Base-by-base conservation (phyloP, 352 stramenopile species). In the Pythium monospermum region DNA sequence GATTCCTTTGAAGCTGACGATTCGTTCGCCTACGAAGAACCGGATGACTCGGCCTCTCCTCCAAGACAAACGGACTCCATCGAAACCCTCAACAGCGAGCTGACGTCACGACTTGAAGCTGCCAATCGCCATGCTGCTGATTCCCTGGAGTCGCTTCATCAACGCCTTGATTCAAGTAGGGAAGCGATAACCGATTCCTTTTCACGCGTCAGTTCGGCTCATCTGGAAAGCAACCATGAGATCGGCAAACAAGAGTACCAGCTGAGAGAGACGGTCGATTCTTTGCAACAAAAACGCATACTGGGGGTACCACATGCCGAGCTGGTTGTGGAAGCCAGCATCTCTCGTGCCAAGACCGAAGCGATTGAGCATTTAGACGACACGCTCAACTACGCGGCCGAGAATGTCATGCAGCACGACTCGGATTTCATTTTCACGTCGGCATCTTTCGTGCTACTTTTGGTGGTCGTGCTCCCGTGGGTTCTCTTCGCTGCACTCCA, bases 351-450 rank as follows among this genome's bases (percentile, higher is more conserved):
- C 2, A 51, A 56, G 25, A 25, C 41, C 3, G 56, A 66, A 10
- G 62, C 57, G 19, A 49, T 63, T 15, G 53, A 51, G 11, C 44
- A 64, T 16, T 35, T 69, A 23, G 64, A 71, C 26, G 53, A 68
- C 15, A 57, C 58, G 15, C 47, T 69, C 32, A 51, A 63, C 10
- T 76, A 74, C 19, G 60, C 65, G n/a, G 58, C 55, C 23, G 60
- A 76, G 10, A 49, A 44, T 13, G n/a, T 65, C 2, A 22, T 39
- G 7, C 53, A 37, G 11, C 26, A 59, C 30, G 35, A 49, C 19
- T 30, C 53, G 30, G 49, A 59, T 19, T 26, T 41, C 40, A 26
- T 42, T 1, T 64, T 63, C 41, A 55, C 43, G 22, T 45, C 61
- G 4, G 53, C 62, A 10, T 51, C 55, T 13, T 15, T 64, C 22